Percentiles rank a stretch among this genome's conserved stretches.
Conservation (phyloP, 1,284 basidiomycete species). For the Agaricales sp. region DNA sequence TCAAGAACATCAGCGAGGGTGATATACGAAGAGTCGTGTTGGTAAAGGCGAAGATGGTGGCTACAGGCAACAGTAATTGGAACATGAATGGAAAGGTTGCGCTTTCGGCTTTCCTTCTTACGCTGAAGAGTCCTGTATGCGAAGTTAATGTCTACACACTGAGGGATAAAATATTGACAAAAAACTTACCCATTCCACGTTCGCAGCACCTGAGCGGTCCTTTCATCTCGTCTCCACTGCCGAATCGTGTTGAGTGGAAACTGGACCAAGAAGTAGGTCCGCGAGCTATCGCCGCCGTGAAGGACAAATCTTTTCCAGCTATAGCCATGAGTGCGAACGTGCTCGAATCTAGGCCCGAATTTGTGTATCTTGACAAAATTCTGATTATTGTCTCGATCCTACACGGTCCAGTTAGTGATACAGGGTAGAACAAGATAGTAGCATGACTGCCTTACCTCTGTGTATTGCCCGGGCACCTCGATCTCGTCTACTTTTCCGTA, state of each 20-base stretch:
- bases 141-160: slow-evolving; percentile 9
- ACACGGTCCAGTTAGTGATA: slow-evolving; percentile 4
- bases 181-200: slow-evolving; percentile 79
- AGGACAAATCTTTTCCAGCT: slow-evolving; percentile 90
- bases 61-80: slow-evolving; percentile 85
- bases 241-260: slow-evolving; percentile 66
- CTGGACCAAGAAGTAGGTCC: slow-evolving; percentile 87
- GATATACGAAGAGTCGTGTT: slow-evolving; percentile 88
- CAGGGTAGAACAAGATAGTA: too few species aligned
- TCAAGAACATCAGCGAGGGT: slow-evolving; percentile 94
- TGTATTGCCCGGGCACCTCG: slow-evolving; percentile 97
- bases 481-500: slow-evolving; percentile 98
- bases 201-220: slow-evolving; percentile 86
- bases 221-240: slow-evolving; percentile 90
- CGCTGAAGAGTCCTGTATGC: slow-evolving; percentile 61
- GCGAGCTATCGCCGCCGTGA: slow-evolving; percentile 87
- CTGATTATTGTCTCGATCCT: slow-evolving; percentile 93
- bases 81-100: slow-evolving; percentile 87
- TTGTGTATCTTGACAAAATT: slow-evolving; percentile 89
- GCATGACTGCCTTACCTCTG: slow-evolving; percentile 83
- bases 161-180: slow-evolving; percentile 4
- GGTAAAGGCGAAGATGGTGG: slow-evolving; percentile 77
- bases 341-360: slow-evolving; percentile 88
- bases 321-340: slow-evolving; percentile 76
- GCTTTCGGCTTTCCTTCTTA: slow-evolving; percentile 90